Percentiles rank a stretch among this genome's conserved stretches.
phyloP scores from a whole-genome alignment of 495 filamentous ascomycete genomes.

The Symbiotaphrina buchneri region DNA sequence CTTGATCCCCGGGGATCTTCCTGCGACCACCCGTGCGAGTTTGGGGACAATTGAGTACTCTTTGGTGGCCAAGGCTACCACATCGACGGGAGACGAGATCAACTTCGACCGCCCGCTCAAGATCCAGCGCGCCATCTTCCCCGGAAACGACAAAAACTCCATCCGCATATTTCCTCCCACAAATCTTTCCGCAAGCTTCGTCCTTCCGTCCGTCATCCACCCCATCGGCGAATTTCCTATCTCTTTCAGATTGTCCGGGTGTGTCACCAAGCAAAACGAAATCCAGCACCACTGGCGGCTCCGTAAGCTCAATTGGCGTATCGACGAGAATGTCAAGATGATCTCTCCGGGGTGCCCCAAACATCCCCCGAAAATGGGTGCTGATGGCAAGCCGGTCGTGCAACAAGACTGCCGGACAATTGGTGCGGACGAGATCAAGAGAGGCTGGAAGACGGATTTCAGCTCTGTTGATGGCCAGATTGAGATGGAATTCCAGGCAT shows the following conservation, averaged over 20 bases:
- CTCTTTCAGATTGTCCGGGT: constrained; percentile 55
- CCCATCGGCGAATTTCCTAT: constrained; percentile 70
- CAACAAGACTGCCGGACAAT: constrained; percentile 61
- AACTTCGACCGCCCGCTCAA: constrained; percentile 38
- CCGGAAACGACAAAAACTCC: constrained; percentile 49
- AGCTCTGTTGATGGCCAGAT: constrained; percentile 43
- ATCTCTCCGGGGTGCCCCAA: constrained; percentile 63
- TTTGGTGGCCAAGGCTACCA: constrained; percentile 47
- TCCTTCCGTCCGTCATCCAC: constrained; percentile 63
- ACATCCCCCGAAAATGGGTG: constrained; percentile 51
- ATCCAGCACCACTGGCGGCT: constrained; percentile 64
- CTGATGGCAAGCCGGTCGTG: constrained; percentile 48
- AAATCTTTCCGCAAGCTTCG: constrained; percentile 62
- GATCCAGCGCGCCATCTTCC: constrained; percentile 54
- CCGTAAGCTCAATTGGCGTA: constrained; percentile 75
- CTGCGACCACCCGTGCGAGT: constrained; percentile 51
- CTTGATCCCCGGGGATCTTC: constrained; percentile 67
- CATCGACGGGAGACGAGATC: constrained; percentile 35
- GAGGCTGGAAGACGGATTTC: constrained; percentile 95
- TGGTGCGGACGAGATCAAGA: constrained; percentile 50
- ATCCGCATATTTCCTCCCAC: constrained; percentile 93
- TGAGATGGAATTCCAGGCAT: constrained; percentile 62
- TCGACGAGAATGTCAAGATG: constrained; percentile 66
- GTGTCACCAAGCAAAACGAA: constrained; percentile 31
- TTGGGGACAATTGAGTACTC: constrained; percentile 59